Evolutionary conservation across 2,329 filamentous ascomycete species (phyloP).

Genomic region (Dactylellina cionopaga): DNA sequence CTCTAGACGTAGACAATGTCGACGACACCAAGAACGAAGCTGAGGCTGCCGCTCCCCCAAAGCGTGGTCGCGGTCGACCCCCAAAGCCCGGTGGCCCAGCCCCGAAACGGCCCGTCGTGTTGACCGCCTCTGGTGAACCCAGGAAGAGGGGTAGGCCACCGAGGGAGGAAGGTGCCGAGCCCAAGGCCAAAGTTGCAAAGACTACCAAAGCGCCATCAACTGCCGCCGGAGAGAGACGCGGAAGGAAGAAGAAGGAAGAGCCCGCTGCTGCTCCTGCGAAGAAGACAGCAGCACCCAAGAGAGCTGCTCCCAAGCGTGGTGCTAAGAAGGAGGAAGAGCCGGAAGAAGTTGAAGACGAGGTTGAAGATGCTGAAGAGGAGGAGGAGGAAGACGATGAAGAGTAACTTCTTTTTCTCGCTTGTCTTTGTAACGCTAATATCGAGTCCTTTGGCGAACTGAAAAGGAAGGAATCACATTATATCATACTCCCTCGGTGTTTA

Average conservation of each 20-base stretch:
- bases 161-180: constrained; percentile 46
- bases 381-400: constrained; percentile 23
- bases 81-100: constrained; percentile 50
- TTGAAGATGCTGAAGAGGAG: constrained; percentile 20
- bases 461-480: too few species aligned
- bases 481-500: neutral
- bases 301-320: constrained; percentile 27
- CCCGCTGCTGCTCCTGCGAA: constrained; percentile 7
- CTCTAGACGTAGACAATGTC: constrained; percentile 47
- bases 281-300: constrained; percentile 23
- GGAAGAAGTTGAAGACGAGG: constrained; percentile 9
- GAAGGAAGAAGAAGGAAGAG: constrained; percentile 51
- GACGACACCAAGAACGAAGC: constrained; percentile 24
- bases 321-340: constrained; percentile 40
- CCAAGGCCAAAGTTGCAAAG: constrained; percentile 47
- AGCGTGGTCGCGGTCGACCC: constrained; percentile 46
- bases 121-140: constrained; percentile 48
- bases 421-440: too few species aligned
- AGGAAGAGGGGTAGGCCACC: constrained; percentile 50
- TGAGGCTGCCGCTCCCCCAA: constrained; percentile 28
- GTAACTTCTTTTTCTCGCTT: too few species aligned
- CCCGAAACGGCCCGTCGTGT: constrained; percentile 43
- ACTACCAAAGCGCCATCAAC: constrained; percentile 34
- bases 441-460: too few species aligned
- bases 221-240: constrained; percentile 16